A percentile compares a stretch with the other conserved stretches of the same genome.
Conservation (phyloP, 2,329 filamentous ascomycete genomes). For the Cadophora luteo-olivacea region DNA sequence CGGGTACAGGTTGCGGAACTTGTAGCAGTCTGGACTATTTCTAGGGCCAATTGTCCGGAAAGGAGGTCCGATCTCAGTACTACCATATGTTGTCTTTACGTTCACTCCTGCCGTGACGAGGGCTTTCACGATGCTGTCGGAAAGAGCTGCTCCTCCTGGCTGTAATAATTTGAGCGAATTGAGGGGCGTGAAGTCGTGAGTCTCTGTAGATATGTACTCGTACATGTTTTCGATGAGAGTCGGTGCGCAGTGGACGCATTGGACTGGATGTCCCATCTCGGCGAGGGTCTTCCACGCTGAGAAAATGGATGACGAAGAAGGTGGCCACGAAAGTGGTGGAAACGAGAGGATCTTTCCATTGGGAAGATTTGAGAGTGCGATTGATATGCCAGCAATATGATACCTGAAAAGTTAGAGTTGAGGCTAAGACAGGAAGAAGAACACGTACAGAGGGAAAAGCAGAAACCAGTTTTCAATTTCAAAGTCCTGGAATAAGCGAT, state of each 20-base stretch:
- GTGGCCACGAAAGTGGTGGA: constrained; percentile 43
- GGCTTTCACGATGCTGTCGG: constrained; percentile 37
- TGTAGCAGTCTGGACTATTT: constrained; percentile 41
- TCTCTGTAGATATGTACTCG: constrained; percentile 42
- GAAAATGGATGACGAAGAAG: constrained; percentile 41
- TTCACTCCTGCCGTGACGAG: constrained; percentile 41
- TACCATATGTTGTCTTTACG: constrained; percentile 45
- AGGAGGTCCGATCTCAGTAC: constrained; percentile 45
- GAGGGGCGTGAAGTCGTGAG: constrained; percentile 41
- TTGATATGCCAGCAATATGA: constrained; percentile 43
- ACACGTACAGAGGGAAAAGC: constrained; percentile 43
- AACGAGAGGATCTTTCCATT: constrained; percentile 44
- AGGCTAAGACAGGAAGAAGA: background rate
- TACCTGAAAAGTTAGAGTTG: constrained; percentile 33
- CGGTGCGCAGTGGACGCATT: constrained; percentile 44
- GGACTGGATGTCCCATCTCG: constrained; percentile 39
- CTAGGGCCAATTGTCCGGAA: constrained; percentile 42
- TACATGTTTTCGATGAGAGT: constrained; percentile 44
- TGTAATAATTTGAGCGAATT: constrained; percentile 42
- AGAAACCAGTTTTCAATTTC: constrained; percentile 45
- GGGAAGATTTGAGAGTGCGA: constrained; percentile 43
- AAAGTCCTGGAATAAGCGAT: constrained; percentile 44
- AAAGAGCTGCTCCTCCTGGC: constrained; percentile 43
- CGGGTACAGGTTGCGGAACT: constrained; percentile 41
- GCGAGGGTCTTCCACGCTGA: constrained; percentile 39